These are phyloP conservation scores for Phylloporus scabripes DNA, from an alignment of 768 basidiomycete genomes.

Conservation along the genomic window DNA sequence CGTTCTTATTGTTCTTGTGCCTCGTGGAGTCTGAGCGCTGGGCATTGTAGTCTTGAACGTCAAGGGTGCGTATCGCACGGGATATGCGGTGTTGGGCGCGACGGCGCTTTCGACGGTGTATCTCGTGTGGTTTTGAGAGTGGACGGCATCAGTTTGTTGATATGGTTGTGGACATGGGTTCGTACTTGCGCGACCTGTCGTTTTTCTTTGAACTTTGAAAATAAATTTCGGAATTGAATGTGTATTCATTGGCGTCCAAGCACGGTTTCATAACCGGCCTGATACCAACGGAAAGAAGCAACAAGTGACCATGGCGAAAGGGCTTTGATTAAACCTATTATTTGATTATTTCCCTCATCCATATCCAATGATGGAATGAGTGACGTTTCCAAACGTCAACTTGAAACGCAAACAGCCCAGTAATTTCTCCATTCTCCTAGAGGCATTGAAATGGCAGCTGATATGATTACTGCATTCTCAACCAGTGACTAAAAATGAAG, in stretches of 20 bases:
- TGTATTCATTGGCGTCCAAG: neutral
- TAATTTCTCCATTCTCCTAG: too few species aligned
- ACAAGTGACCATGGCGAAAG: too few species aligned
- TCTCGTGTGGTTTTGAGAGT: conserved; percentile 35
- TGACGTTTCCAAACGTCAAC: too few species aligned
- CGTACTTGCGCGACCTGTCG: neutral
- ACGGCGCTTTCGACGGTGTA: conserved; percentile 70
- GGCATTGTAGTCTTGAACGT: conserved; percentile 60
- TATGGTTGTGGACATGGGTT: neutral
- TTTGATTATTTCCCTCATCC: too few species aligned
- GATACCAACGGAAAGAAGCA: too few species aligned
- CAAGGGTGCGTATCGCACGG: conserved; percentile 74
- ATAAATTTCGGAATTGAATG: neutral
- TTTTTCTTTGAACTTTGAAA: neutral
- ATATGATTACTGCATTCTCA: too few species aligned
- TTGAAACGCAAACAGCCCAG: too few species aligned
- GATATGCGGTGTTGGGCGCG: conserved; percentile 79
- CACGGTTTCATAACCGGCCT: neutral
- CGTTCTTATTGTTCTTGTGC: neutral
- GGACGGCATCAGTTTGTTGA: too few species aligned
- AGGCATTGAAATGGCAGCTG: too few species aligned
- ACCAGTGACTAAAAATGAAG: too few species aligned
- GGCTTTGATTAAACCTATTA: too few species aligned
- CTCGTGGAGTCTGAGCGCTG: neutral
- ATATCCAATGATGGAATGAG: too few species aligned